phyloP scores from a whole-genome alignment of 768 basidiomycete genomes.

The Lactifluus echinatus region DNA sequence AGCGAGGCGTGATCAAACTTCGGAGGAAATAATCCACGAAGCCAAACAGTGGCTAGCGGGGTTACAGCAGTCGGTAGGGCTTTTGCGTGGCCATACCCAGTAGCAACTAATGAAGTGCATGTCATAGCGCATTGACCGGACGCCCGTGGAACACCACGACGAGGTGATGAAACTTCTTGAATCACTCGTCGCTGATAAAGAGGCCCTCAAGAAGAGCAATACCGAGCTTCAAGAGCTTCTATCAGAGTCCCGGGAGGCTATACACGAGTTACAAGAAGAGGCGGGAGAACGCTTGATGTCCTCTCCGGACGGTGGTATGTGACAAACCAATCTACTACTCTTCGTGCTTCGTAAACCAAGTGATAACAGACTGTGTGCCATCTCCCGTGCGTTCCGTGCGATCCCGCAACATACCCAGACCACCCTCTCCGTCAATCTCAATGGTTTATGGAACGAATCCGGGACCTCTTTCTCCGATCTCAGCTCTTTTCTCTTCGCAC shows the following conservation, averaged over 20 bases:
- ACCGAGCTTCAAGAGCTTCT: slow-evolving; percentile 69
- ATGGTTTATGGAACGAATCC: slow-evolving; percentile 16
- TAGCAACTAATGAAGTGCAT: background rate
- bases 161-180: slow-evolving; percentile 68
- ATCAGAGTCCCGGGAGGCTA: slow-evolving; percentile 68
- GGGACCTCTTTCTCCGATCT: slow-evolving; percentile 18
- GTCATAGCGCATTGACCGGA: slow-evolving; percentile 31
- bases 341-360: background rate
- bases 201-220: slow-evolving; percentile 72
- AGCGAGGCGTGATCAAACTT: slow-evolving; percentile 51
- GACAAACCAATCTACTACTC: slow-evolving; percentile 18
- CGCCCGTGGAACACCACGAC: slow-evolving; percentile 37
- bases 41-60: slow-evolving; percentile 54
- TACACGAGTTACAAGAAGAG: slow-evolving; percentile 61
- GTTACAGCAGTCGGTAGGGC: slow-evolving; percentile 51
- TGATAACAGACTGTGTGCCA: slow-evolving; percentile 19
- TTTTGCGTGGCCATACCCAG: background rate
- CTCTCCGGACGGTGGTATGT: slow-evolving; percentile 21
- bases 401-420: background rate
- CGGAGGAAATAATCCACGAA: slow-evolving; percentile 58
- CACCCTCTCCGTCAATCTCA: background rate
- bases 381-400: background rate
- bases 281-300: slow-evolving; percentile 52
- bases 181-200: slow-evolving; percentile 80
- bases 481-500: slow-evolving; percentile 8